These are phyloP conservation scores for Oryza glaberrima DNA, from an alignment of 176 grass and related monocot genomes.

Conservation along the genomic window DNA sequence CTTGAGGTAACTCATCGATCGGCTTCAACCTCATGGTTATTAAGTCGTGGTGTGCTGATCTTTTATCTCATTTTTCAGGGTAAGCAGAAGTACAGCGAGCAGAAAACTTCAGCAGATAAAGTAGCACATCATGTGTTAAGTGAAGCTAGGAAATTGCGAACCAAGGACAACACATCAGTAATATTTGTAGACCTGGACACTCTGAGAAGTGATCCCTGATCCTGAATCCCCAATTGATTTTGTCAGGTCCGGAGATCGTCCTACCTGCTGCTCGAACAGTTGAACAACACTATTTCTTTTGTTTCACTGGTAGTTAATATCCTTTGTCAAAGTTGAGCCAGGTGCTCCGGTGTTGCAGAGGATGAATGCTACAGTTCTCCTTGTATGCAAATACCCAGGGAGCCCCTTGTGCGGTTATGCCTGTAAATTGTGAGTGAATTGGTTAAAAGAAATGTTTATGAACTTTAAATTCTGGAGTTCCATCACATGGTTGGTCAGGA, in stretches of 20 bases:
- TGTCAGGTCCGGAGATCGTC: neutral
- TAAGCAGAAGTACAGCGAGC: conserved; percentile 47
- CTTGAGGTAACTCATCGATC: conserved; percentile 48
- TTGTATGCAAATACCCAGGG: neutral
- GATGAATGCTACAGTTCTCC: neutral
- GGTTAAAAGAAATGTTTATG: neutral
- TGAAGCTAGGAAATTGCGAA: conserved; percentile 61
- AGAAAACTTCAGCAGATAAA: conserved; percentile 42
- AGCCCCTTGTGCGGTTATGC: neutral
- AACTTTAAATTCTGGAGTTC: neutral
- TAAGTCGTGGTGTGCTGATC: neutral
- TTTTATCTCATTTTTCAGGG: conserved; percentile 28
- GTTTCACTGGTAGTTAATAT: neutral
- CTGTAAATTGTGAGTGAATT: neutral
- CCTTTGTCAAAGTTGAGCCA: conserved; percentile 3
- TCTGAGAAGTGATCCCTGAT: conserved; percentile 50
- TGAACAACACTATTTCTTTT: neutral
- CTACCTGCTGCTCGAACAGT: neutral
- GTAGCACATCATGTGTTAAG: conserved; percentile 59
- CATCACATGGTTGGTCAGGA: neutral
- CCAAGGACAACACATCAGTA: conserved; percentile 78
- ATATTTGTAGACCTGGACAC: conserved; percentile 73
- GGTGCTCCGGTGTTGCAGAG: neutral
- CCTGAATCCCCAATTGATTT: neutral
- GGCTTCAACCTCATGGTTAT: neutral